These are phyloP conservation scores for Sophora flavescens DNA, from an alignment of 306 rosid species.

Conservation along the genomic window DNA sequence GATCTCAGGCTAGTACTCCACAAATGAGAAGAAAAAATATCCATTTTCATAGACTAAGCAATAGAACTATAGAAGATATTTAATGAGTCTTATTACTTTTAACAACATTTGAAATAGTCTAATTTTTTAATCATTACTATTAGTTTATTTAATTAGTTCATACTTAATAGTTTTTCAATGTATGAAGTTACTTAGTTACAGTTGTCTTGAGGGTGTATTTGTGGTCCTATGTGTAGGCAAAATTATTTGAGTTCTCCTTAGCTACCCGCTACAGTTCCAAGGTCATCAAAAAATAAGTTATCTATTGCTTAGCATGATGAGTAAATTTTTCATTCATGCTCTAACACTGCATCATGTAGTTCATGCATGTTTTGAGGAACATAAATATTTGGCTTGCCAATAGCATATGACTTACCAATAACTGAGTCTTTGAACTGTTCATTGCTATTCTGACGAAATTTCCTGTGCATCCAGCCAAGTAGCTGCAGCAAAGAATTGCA, in stretches of 20 bases:
- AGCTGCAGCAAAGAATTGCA: constrained; percentile 61
- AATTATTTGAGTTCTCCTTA: constrained; percentile 1
- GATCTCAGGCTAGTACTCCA: constrained; percentile 35
- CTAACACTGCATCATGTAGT: background rate
- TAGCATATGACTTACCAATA: constrained; percentile 70
- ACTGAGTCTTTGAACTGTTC: constrained; percentile 77
- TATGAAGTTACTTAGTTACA: background rate
- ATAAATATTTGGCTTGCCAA: constrained; percentile 18
- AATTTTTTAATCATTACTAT: background rate
- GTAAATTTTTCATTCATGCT: constrained; percentile 6
- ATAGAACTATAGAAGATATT: background rate
- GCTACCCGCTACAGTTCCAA: background rate
- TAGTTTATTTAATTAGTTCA: background rate
- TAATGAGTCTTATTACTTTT: background rate
- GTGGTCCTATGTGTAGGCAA: constrained; percentile 13
- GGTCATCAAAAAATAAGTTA: constrained; percentile 10
- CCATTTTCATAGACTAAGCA: background rate
- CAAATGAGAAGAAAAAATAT: background rate
- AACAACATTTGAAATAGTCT: background rate
- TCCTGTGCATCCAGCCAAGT: constrained; percentile 98
- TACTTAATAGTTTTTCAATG: background rate
- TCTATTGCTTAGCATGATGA: background rate
- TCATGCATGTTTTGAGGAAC: constrained; percentile 26
- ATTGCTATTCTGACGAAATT: constrained; percentile 79
- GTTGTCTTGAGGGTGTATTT: constrained; percentile 9